These are phyloP conservation scores for Grifola frondosa DNA, from an alignment of 1,284 basidiomycete species.

Conservation along the genomic window DNA sequence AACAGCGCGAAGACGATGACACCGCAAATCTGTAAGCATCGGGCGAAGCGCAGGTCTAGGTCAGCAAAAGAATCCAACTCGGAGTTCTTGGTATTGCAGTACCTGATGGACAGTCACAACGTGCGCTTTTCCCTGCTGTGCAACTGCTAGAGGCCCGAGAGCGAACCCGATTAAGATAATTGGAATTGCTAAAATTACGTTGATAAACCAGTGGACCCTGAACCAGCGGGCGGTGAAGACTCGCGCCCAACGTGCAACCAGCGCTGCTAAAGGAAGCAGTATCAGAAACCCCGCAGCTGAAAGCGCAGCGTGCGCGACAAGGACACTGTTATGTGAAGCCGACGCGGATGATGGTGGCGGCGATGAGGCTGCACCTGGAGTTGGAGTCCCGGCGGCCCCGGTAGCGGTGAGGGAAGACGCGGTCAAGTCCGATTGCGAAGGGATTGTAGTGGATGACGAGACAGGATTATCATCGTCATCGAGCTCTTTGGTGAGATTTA, in stretches of 20 bases:
- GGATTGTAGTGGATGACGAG: constrained; percentile 2
- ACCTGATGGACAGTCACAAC: constrained; percentile 53
- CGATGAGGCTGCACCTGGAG: constrained; percentile 4
- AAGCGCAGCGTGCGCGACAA: constrained; percentile 54
- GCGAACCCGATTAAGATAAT: constrained; percentile 50
- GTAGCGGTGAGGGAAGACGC: not conserved
- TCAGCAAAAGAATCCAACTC: constrained; percentile 2
- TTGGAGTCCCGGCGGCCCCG: not conserved
- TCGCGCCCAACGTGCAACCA: constrained; percentile 61
- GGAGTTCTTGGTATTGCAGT: no score
- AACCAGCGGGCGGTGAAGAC: constrained; percentile 61
- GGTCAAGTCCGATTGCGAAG: constrained; percentile 1
- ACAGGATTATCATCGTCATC: constrained; percentile 13
- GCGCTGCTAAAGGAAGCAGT: constrained; percentile 55
- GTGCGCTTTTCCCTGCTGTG: constrained; percentile 42
- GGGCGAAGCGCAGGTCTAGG: not conserved
- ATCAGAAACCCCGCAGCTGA: constrained; percentile 60
- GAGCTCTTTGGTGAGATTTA: constrained; percentile 46
- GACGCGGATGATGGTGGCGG: constrained; percentile 11
- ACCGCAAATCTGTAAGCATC: constrained; percentile 56
- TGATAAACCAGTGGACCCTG: constrained; percentile 49
- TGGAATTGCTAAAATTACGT: constrained; percentile 48
- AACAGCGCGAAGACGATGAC: constrained; percentile 54
- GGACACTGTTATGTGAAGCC: constrained; percentile 34
- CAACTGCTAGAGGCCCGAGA: constrained; percentile 50